Percentiles rank a stretch among this genome's conserved stretches.
Evolutionary conservation across 371 early-diverging fungal genomes (phyloP).

Genomic region (Apophysomyces elegans): DNA sequence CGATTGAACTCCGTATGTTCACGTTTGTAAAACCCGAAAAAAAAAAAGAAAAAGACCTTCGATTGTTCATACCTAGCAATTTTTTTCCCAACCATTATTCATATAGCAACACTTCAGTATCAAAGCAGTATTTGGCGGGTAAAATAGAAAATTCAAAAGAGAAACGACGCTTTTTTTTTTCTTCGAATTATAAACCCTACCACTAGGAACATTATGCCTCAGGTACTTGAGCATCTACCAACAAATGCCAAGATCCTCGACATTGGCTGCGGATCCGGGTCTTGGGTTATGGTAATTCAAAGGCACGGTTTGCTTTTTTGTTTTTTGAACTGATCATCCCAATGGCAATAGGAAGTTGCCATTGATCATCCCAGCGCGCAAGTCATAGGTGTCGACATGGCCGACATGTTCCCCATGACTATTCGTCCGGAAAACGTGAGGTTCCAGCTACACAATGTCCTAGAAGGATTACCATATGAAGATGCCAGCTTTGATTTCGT

Average conservation of each 20-base stretch:
- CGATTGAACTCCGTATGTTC: conserved; percentile 48
- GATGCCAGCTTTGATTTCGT: conserved; percentile 53
- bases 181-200: neutral
- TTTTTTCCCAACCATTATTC: neutral
- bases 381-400: conserved; percentile 60
- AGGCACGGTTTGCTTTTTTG: neutral
- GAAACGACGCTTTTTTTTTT: neutral
- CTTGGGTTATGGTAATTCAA: conserved; percentile 31
- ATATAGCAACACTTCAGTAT: conserved; percentile 8
- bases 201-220: conserved; percentile 33
- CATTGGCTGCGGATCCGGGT: conserved; percentile 32
- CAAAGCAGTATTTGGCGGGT: conserved; percentile 21
- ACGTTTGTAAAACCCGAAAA: neutral
- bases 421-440: conserved; percentile 51
- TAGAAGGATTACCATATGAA: conserved; percentile 47
- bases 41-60: too few species aligned
- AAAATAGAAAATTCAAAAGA: conserved; percentile 12
- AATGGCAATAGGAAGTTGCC: conserved; percentile 55
- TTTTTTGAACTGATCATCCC: conserved; percentile 7
- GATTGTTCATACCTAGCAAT: neutral
- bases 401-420: conserved; percentile 49
- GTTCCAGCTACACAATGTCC: conserved; percentile 41
- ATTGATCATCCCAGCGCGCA: conserved; percentile 56
- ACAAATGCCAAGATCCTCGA: conserved; percentile 29
- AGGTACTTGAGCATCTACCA: conserved; percentile 20